Base-by-base conservation (phyloP, 2,329 filamentous ascomycete species). In the Aureobasidium sp. region DNA sequence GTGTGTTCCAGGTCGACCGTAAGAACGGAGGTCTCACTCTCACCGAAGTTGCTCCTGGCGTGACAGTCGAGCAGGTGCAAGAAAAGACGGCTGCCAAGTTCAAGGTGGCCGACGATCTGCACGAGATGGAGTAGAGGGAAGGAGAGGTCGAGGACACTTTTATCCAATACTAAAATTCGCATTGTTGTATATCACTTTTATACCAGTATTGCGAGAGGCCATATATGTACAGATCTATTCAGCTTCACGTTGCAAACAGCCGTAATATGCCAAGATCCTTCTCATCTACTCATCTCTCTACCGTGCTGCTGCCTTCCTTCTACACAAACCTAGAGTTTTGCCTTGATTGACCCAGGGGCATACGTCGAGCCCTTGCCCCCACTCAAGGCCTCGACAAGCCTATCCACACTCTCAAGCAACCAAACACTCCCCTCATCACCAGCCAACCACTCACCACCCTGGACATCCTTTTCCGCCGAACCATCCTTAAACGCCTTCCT, bases 401-500 rank as follows among this genome's bases (percentile, higher is more conserved):
- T 74, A 75, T 89, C 87, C 2, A 88, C 79, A 66, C 78, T 82
- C 64, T 82, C 75, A 67, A 89, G 70, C 61, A 88, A 74, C 87
- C 87, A 89, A 45, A 79, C 72, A 69, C 75, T 86, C 0, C 87
- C 87, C 67, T 87, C 85, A 64, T 89, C 84, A 36, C 80, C 80
- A 1, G 84, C 84, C 68, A 87, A 72, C 86, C 85, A 88, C 65
- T 80, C 73, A 4, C 73, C 85, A 66, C 88, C 84, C 67, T 87
- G 82, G 62, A 82, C 75, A 29, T 80, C 76, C 8, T 70, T 72
- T 36, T 77, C 76, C 53, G 78, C 77, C 22, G 77, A 78, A 1
- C 87, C 88, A 72, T 91, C 86, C 66, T 88, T 84, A 57, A 88
- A 80, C 0, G 85, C 88, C 77, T 94, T 94, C 63, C 88, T 76